Evolutionary conservation across 192 early-diverging fungal species (phyloP), one percentile per base, ranked within the genome.

Genomic region (Backusella morwellensis): DNA sequence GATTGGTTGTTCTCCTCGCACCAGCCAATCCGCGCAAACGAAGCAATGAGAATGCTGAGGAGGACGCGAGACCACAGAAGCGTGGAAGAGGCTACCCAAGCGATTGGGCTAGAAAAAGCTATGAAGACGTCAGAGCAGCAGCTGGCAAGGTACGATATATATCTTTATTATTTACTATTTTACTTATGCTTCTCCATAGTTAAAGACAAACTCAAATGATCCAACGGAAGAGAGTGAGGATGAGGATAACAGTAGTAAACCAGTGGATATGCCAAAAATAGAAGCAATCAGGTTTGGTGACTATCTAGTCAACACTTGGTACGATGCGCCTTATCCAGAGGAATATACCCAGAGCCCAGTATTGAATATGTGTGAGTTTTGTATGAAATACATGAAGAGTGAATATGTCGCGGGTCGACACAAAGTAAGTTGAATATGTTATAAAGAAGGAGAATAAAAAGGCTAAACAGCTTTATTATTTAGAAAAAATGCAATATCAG

Each of bases 341-440:
- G 98, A 99, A 81, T 99, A 98, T 87, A 97, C 92, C 80, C 85
- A 86, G 9, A 88, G 91, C 54, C 85, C 89, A 36, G 85, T 86
- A 6, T 78, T 99, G 52, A 96, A 95, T 79, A 89, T 99, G 54
- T 99, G 98, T 87, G 98, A 98, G 85, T 98, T 89, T 78, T 99
- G 98, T 78, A 85, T 99, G 78, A 98, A 98, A 83, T 98, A 98
- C 81, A 97, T 98, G 92, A 98, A 97, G 78, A 96, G 93, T 78
- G 84, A 87, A 35, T 99, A 91, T 82, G 90, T 92, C 38, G 90
- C 92, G 35, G 84, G 85, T 8, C 86, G 97, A 52, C 98, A 99
- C 68, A 90, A 93, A 83, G 82, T 89, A 83, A 66, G 75, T 44
- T 44, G 4, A 1, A 29, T 1, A 29, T 29, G 3, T 47, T 76